A percentile compares a stretch with the other conserved stretches of the same genome.
These are phyloP conservation scores for Ottelia alismoides DNA, from an alignment of 106 monocot species.

Conservation along the genomic window DNA sequence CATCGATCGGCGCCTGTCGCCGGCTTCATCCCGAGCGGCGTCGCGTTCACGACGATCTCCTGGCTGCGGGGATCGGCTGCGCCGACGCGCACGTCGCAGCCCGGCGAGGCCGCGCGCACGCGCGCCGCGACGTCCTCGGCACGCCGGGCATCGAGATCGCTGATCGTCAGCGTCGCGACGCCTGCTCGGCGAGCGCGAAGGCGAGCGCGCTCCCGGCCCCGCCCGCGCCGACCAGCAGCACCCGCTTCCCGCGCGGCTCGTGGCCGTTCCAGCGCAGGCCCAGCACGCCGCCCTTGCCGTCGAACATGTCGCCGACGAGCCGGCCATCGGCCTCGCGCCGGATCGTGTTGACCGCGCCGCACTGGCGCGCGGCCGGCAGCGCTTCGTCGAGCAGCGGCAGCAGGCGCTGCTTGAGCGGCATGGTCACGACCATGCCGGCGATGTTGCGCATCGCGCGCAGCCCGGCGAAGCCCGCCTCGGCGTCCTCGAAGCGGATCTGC, in stretches of 20 bases:
- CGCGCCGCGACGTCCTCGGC: not conserved
- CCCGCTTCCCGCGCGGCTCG: not conserved
- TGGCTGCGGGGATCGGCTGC: no score
- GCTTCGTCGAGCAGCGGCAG: not conserved
- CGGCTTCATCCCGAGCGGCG: no score
- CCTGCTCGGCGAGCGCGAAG: not conserved
- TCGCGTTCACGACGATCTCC: no score
- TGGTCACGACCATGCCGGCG: not conserved
- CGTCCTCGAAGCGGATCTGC: not conserved
- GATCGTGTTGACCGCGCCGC: not conserved
- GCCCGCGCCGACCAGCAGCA: not conserved
- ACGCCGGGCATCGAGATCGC: not conserved
- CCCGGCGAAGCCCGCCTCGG: not conserved
- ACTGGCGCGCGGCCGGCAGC: not conserved
- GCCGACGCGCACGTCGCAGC: no score
- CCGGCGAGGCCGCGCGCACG: not conserved
- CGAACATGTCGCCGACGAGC: not conserved
- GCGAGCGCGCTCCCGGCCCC: not conserved
- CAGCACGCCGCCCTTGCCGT: not conserved
- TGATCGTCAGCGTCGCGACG: not conserved
- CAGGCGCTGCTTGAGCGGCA: not conserved
- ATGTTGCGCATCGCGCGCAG: not conserved
- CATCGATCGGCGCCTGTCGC: no score
- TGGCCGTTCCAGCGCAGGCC: not conserved
- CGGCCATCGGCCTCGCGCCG: not conserved